Conservation (phyloP, 495 filamentous ascomycete genomes). For the Hyaloscypha finlandica region DNA sequence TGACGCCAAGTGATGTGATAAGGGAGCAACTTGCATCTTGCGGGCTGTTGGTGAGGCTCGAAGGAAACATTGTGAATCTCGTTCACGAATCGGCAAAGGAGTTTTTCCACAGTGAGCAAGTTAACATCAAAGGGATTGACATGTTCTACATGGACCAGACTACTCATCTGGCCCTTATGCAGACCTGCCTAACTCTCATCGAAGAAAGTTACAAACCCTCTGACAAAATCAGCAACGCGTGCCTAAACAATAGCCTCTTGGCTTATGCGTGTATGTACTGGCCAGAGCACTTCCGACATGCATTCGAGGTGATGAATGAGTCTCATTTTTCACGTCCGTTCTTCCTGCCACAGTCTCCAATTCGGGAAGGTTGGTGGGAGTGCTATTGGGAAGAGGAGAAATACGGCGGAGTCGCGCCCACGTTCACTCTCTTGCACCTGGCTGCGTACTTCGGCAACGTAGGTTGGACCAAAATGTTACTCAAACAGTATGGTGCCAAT, state of each 20-base stretch:
- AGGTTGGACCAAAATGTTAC: conserved; percentile 17
- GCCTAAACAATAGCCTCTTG: not conserved
- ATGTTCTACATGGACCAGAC: conserved; percentile 31
- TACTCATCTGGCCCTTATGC: conserved; percentile 20
- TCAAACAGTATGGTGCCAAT: not conserved
- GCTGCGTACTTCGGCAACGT: conserved; percentile 40
- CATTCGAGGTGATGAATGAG: conserved; percentile 19
- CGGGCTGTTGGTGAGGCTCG: conserved; percentile 33
- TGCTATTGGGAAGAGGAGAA: conserved; percentile 15
- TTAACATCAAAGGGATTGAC: conserved; percentile 24
- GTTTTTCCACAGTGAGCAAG: conserved; percentile 31
- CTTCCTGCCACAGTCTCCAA: conserved; percentile 23
- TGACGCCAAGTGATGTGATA: conserved; percentile 23
- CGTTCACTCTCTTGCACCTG: conserved; percentile 43
- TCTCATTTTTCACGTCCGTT: conserved; percentile 33
- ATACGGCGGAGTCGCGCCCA: conserved; percentile 13
- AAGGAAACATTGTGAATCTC: conserved; percentile 32
- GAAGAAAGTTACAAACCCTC: conserved; percentile 17
- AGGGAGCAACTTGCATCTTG: conserved; percentile 30
- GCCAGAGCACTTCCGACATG: conserved; percentile 25
- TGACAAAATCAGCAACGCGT: conserved; percentile 2
- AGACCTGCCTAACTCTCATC: conserved; percentile 32
- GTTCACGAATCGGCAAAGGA: conserved; percentile 43
- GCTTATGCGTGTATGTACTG: conserved; percentile 13
- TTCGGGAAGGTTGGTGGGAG: conserved; percentile 23